Base-by-base conservation (phyloP, 768 basidiomycete species). In the Termitomyces sp. region DNA sequence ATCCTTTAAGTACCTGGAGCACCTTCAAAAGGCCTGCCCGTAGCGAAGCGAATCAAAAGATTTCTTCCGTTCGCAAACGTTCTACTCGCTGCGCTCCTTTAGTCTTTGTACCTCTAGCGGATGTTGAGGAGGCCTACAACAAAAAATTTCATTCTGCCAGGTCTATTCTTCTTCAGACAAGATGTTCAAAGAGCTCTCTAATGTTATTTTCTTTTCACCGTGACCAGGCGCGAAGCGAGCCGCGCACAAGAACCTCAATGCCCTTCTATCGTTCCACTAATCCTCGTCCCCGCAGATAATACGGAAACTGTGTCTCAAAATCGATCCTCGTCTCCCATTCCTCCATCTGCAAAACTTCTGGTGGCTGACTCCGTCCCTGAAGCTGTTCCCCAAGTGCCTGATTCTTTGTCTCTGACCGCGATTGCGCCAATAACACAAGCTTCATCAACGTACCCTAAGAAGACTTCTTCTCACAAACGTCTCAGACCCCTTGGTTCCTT, bases 401-500 rank as follows among this genome's bases (percentile, higher is more conserved):
- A 43, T 28, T 30, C 32, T 26, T 45, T 43, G 32, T 33, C 47
- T 14, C 13, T 46, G 12, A n/a, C 45, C 24, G 8, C 22, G 26
- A n/a, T 33, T 13, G 22, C 16, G 35, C 3, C 16, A 24, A 24
- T 8, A 16, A 18, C 30, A 18, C 43, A 33, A 22, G 35, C 14
- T 46, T 44, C 22, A 6, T 2, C 44, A 46, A 13, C 33, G 1
- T 46, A 14, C 10, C 16, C 33, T 3, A 18, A 40, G 26, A 38
- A 28, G 38, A 42, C 26, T 30, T 30, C 53, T 45, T 20, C 53
- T 36, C 52, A 56, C 26, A 71, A 66, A 56, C 60, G 60, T 4
- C 61, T 75, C 26, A 72, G 67, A 54, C 70, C 75, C 2, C 69
- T 76, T 16, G 71, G 60, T 13, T 72, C 70, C 12, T 71, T 73